Base-by-base conservation (phyloP, 495 filamentous ascomycete species). In the Penicillium lividum region DNA sequence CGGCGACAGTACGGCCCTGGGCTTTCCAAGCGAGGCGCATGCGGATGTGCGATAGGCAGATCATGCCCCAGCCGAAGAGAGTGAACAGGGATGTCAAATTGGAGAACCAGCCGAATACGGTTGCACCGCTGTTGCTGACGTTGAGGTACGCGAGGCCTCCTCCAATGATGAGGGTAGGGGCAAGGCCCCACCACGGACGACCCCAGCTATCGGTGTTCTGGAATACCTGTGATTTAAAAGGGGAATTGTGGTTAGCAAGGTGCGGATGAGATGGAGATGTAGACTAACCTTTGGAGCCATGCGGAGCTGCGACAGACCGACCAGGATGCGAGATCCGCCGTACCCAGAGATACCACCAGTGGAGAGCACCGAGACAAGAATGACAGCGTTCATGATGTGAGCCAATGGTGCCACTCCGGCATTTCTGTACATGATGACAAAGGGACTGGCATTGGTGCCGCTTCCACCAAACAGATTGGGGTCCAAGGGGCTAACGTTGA, bases 21-120 rank as follows among this genome's bases (percentile, higher is more conserved):
- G 73, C 61, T 13, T 72, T 76, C 88, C 88, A 92, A 15, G 84
- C 86, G 28, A 58, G 61, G 28, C 87, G 84, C 76, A 89, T 88
- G 6, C 78, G 78, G 53, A 84, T 73, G 53, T 85, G 82, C 1
- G 82, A 73, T 22, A 84, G 60, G 61, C 77, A 83, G 59, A 86
- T 85, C 33, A 69, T 76, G 11, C 76, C 81, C 79, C 81, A 85
- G 4, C 78, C 80, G 62, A 85, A 84, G 33, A 87, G 76, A 7
- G 81, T 77, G 13, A 79, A 71, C 6, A 86, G 74, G 53, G 81
- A 82, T 25, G 78, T 80, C 8, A 86, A 59, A 51, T 80, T 79
- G 15, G 80, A 72, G 8, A 87, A 69, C 86, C 86, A 89, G 61
- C 76, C 69, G 68, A 89, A 89, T 38, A 89, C 75, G 5, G 60